Evolutionary conservation across 441 rosid species (phyloP).

Genomic region (Gossypium schwendimanii): DNA sequence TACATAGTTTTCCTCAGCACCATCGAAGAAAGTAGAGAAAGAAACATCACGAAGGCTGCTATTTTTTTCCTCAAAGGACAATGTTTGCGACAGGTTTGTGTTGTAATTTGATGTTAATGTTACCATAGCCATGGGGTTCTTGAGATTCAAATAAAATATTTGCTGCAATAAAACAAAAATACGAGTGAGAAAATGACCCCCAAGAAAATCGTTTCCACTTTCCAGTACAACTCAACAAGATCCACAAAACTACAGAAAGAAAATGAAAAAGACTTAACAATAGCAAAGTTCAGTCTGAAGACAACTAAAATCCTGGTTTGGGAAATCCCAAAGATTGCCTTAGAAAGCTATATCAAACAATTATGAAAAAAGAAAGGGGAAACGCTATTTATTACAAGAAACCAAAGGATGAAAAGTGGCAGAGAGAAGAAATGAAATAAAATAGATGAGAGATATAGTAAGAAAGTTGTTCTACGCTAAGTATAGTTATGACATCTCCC

Average conservation of each 20-base stretch:
- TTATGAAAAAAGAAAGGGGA: constrained; percentile 4
- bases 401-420: background rate
- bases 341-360: constrained; percentile 16
- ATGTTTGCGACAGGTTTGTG: constrained; percentile 22
- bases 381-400: background rate
- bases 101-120: constrained; percentile 29
- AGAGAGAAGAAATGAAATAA: background rate
- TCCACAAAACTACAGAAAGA: constrained; percentile 17
- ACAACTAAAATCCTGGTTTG: constrained; percentile 3
- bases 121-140: constrained; percentile 29
- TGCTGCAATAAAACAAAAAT: constrained; percentile 1
- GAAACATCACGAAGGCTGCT: constrained; percentile 22
- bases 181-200: constrained; percentile 2
- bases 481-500: constrained; percentile 15
- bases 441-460: background rate
- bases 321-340: constrained; percentile 1
- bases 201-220: background rate
- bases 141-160: background rate
- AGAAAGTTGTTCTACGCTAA: background rate
- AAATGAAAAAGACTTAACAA: constrained; percentile 24
- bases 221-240: background rate
- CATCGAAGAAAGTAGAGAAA: constrained; percentile 41
- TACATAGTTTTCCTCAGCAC: constrained; percentile 28
- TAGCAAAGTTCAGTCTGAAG: constrained; percentile 8
- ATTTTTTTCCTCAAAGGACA: constrained; percentile 20